Percentiles rank a stretch among this genome's conserved stretches.
Evolutionary conservation across 345 rosid species (phyloP).

Genomic region (Lepidium didymum): DNA sequence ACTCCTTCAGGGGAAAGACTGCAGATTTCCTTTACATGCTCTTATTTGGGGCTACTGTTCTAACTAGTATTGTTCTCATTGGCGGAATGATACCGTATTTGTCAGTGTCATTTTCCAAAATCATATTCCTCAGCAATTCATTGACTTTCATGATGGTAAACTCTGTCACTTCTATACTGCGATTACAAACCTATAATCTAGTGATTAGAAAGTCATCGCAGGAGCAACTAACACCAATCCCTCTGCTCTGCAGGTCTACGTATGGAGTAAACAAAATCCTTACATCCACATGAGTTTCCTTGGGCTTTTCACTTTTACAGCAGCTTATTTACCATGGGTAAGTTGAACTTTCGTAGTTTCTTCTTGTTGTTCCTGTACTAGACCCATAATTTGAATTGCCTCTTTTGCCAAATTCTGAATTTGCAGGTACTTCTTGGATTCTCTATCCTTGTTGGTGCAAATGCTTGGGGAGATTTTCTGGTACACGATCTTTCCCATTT

Average conservation of each 20-base stretch:
- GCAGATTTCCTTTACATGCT: slow-evolving; percentile 99
- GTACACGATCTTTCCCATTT: slow-evolving; percentile 29
- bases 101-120: slow-evolving; percentile 81
- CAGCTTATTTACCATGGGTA: slow-evolving; percentile 97
- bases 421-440: slow-evolving; percentile 88
- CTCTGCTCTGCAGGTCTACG: slow-evolving; percentile 58
- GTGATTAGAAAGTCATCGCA: background rate
- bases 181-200: background rate
- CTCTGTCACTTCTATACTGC: background rate
- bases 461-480: slow-evolving; percentile 96
- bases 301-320: slow-evolving; percentile 92
- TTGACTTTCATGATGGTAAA: slow-evolving; percentile 97
- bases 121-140: slow-evolving; percentile 96
- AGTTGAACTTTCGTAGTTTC: slow-evolving; percentile 24
- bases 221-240: background rate
- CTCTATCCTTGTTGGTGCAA: slow-evolving; percentile 91
- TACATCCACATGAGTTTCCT: slow-evolving; percentile 97
- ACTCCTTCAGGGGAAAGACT: slow-evolving; percentile 94
- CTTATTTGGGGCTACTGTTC: slow-evolving; percentile 71
- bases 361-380: background rate
- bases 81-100: slow-evolving; percentile 93
- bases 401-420: background rate
- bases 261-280: slow-evolving; percentile 99
- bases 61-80: slow-evolving; percentile 71
- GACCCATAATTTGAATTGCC: background rate